These are phyloP conservation scores for Penicillium sp. DNA, from an alignment of 2,329 filamentous ascomycete species.

Conservation along the genomic window DNA sequence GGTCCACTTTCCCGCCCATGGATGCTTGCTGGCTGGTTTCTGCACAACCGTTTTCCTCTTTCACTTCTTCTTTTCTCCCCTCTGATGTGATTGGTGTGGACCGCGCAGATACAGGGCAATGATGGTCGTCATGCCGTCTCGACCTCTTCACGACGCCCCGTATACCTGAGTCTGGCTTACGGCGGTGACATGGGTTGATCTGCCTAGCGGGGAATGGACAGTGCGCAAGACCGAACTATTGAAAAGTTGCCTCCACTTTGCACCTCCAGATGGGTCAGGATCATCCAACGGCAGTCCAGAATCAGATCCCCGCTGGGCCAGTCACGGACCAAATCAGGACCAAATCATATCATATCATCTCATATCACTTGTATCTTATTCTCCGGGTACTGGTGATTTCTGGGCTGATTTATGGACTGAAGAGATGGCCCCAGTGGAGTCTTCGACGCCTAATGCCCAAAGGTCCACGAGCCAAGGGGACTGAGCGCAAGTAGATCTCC, in stretches of 20 bases:
- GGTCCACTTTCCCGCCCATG: background rate
- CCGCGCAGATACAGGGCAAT: background rate
- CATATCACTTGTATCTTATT: background rate
- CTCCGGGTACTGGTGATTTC: constrained; percentile 1
- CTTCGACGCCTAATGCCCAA: background rate
- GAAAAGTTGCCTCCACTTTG: constrained; percentile 1
- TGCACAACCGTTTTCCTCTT: background rate
- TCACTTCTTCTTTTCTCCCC: background rate
- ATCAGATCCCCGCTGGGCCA: constrained; percentile 14
- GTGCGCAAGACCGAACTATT: constrained; percentile 8
- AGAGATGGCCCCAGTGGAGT: background rate
- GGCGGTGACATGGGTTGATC: background rate
- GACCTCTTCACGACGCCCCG: background rate
- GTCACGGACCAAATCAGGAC: background rate
- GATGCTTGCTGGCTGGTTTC: background rate
- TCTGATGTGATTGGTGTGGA: background rate
- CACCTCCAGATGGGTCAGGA: constrained; percentile 4
- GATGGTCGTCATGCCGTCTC: background rate
- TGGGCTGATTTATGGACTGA: background rate
- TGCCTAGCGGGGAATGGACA: background rate
- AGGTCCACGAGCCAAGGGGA: background rate
- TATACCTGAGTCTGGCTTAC: background rate
- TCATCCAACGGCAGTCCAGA: constrained; percentile 12
- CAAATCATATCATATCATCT: background rate
- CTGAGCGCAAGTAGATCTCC: constrained; percentile 8